Conservation (phyloP, 805 yeast species). For the Zygosaccharomyces bailii region DNA sequence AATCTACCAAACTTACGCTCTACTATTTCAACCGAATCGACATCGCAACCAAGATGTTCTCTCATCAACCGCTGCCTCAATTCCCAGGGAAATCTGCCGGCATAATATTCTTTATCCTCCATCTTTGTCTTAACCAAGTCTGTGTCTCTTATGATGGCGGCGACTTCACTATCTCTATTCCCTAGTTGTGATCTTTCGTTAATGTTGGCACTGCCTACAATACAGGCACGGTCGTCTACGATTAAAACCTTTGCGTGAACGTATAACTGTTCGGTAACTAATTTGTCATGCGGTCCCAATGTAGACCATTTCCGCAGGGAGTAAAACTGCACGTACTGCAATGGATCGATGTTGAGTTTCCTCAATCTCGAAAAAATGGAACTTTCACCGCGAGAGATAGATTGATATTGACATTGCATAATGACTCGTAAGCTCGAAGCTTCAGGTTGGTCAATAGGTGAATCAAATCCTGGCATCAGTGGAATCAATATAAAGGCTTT, state of each 20-base stretch:
- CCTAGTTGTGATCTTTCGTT: conserved; percentile 97
- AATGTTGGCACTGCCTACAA: conserved; percentile 95
- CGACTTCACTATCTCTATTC: conserved; percentile 88
- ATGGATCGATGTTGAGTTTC: conserved; percentile 79
- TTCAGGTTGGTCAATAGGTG: conserved; percentile 87
- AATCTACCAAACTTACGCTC: conserved; percentile 62
- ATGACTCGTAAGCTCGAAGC: conserved; percentile 94
- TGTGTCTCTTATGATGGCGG: conserved; percentile 81
- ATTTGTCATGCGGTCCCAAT: conserved; percentile 66
- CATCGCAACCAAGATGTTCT: conserved; percentile 93
- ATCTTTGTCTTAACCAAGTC: conserved; percentile 61
- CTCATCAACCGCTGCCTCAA: conserved; percentile 90
- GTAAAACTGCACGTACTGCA: conserved; percentile 85
- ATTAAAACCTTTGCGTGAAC: conserved; percentile 90
- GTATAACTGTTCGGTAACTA: conserved; percentile 88
- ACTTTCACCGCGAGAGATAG: conserved; percentile 84
- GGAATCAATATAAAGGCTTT: conserved; percentile 90
- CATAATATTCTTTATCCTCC: conserved; percentile 79
- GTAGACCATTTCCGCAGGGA: conserved; percentile 95
- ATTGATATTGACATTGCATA: conserved; percentile 93
- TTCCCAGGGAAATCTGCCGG: conserved; percentile 85
- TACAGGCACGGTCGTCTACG: conserved; percentile 89
- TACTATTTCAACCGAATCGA: conserved; percentile 75
- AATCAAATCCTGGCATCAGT: conserved; percentile 94
- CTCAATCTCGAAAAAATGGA: conserved; percentile 82